phyloP scores from a whole-genome alignment of 176 grass and related monocot genomes.

The Oryza rufipogon region DNA sequence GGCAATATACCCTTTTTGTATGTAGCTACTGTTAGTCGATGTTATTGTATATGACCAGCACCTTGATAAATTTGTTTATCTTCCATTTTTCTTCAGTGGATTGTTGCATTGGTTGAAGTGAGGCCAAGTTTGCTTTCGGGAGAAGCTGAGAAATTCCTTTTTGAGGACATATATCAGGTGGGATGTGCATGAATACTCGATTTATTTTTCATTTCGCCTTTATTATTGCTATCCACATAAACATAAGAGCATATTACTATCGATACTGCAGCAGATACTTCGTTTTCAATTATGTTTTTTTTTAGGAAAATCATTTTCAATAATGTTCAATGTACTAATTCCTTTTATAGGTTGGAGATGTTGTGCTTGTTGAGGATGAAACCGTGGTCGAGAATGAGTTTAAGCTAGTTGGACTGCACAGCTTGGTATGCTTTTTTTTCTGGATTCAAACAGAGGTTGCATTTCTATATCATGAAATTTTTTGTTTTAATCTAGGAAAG shows the following conservation, averaged over 20 bases:
- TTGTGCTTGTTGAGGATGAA: slow-evolving; percentile 94
- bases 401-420: slow-evolving; percentile 68
- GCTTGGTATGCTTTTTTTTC: slow-evolving; percentile 59
- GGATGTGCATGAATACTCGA: not conserved
- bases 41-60: not conserved
- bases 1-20: not conserved
- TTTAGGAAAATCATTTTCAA: not conserved
- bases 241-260: slow-evolving; percentile 26
- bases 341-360: slow-evolving; percentile 88
- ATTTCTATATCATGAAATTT: not conserved
- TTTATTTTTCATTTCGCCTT: not conserved
- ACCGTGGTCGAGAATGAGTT: slow-evolving; percentile 76
- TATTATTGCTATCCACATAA: slow-evolving; percentile 37
- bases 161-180: slow-evolving; percentile 94
- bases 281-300: not conserved
- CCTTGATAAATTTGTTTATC: not conserved
- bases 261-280: not conserved
- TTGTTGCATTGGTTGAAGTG: slow-evolving; percentile 77
- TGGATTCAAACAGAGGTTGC: not conserved
- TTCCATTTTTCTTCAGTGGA: slow-evolving; percentile 65
- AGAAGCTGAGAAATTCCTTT: slow-evolving; percentile 84
- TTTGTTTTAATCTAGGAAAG: not conserved
- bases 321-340: slow-evolving; percentile 17
- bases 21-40: not conserved
- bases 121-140: slow-evolving; percentile 87